Evolutionary conservation across 2,329 filamentous ascomycete genomes (phyloP), one percentile per base, ranked within the genome.

Genomic region (Elsinoe batatas): DNA sequence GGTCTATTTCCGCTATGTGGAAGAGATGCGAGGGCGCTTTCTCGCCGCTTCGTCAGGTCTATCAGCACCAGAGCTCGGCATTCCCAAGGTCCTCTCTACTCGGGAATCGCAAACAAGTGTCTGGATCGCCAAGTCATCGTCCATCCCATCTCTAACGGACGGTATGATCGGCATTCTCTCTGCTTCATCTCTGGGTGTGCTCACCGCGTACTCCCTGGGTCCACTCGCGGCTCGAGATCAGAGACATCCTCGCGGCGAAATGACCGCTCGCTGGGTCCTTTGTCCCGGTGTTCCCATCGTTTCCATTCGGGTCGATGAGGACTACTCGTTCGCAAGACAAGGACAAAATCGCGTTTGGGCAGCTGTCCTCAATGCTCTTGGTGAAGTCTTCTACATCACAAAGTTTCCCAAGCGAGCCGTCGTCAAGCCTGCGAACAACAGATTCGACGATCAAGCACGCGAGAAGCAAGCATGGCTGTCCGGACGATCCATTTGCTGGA

Each of bases 271-370:
- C 61, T 97, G 91, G 91, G 83, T 88, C 8, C 75, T 97, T 11
- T 90, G 89, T 65, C 93, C 93, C 2, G 93, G 93, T 38, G 90
- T 97, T 2, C 93, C 93, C 0, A 93, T 98, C 59, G 79, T 96
- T 54, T 81, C 83, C 1, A 82, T 98, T 58, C 81, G 81, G 43
- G 80, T 95, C 5, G 93, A 98, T 64, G 90, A 95, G 26, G 82
- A 82, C 53, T 93, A 90, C 69, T 91, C 79, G 49, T 69, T 78
- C 22, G 84, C 83, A 62, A 83, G 91, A 30, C 84, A 84, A 65
- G 74, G 79, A 3, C 75, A 83, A 50, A 80, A 81, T 11, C 83
- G 91, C 26, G 80, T 93, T 11, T 97, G 90, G 89, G 89, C 88
- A n/a, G 85, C 91, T 40, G 88, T 83, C n/a, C 72, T 98, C 53